A percentile compares a stretch with the other conserved stretches of the same genome.
phyloP scores from a whole-genome alignment of 1,284 basidiomycete species.

The Leccinum fallax region DNA sequence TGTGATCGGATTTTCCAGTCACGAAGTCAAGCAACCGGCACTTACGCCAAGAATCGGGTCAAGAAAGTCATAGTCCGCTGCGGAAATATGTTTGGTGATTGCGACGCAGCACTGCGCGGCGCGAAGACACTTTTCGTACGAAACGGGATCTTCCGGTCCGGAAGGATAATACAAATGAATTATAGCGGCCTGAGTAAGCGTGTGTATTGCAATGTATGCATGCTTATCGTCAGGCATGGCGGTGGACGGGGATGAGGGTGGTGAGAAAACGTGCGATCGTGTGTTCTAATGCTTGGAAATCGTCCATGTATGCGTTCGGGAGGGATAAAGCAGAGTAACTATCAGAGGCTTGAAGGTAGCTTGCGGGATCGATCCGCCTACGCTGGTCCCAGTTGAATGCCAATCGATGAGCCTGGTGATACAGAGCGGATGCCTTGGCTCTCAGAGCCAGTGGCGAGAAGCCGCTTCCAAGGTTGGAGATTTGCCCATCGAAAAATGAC shows the following conservation, averaged over 20 bases:
- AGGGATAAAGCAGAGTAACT: constrained; percentile 42
- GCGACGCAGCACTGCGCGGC: constrained; percentile 60
- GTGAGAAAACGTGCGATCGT: constrained; percentile 62
- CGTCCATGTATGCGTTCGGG: constrained; percentile 52
- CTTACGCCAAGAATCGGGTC: constrained; percentile 76
- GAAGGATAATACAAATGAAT: constrained; percentile 67
- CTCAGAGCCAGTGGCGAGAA: constrained; percentile 66
- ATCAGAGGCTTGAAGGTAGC: constrained; percentile 18
- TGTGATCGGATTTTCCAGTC: constrained; percentile 10
- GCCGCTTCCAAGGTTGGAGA: constrained; percentile 49
- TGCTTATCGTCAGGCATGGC: constrained; percentile 61
- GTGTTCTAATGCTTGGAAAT: constrained; percentile 61
- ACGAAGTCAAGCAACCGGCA: constrained; percentile 13
- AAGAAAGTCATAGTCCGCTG: constrained; percentile 65
- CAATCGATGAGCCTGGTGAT: constrained; percentile 63
- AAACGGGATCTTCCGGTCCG: constrained; percentile 56
- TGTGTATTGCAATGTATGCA: constrained; percentile 60
- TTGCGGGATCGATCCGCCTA: constrained; percentile 38
- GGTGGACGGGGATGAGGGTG: constrained; percentile 62
- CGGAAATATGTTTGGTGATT: constrained; percentile 61
- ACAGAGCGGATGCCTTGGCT: constrained; percentile 74
- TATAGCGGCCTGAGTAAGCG: constrained; percentile 65
- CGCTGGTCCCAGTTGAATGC: constrained; percentile 61
- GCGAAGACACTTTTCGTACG: constrained; percentile 64
- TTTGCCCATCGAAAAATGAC: constrained; percentile 61